phyloP scores from a whole-genome alignment of 176 grass and related monocot genomes.

The Aegilops speltoides region DNA sequence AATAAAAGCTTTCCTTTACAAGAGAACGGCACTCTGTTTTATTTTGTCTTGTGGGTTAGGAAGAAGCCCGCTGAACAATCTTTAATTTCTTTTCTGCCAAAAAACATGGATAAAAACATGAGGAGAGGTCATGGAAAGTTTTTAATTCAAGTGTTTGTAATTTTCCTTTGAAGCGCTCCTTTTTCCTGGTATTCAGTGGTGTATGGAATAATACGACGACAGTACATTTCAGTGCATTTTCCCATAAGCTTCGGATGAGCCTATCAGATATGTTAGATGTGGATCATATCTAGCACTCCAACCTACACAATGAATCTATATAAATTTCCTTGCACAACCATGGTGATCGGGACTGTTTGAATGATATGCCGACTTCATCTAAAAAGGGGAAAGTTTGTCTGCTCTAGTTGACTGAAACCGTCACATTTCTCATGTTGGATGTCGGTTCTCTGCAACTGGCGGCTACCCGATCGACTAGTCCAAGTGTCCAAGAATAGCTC shows the following conservation, averaged over 20 bases:
- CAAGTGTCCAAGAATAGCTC: background rate
- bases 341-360: background rate
- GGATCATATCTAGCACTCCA: background rate
- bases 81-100: slow-evolving; percentile 32
- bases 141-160: background rate
- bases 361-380: background rate
- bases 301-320: background rate
- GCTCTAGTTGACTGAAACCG: background rate
- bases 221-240: background rate
- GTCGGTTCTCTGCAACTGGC: background rate
- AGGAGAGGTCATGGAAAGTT: slow-evolving; percentile 25
- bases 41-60: slow-evolving; percentile 34
- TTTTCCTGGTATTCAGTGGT: background rate
- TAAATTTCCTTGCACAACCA: background rate
- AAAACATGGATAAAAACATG: slow-evolving; percentile 30
- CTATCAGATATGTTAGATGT: background rate
- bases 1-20: slow-evolving; percentile 53
- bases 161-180: background rate
- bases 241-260: background rate
- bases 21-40: slow-evolving; percentile 38
- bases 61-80: slow-evolving; percentile 20
- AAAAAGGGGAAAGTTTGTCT: background rate
- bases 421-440: background rate
- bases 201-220: background rate
- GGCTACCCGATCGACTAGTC: background rate